A percentile compares a stretch with the other conserved stretches of the same genome.
These are phyloP conservation scores for Arthrobotrys megalospora DNA, from an alignment of 2,329 filamentous ascomycete species.

Conservation along the genomic window DNA sequence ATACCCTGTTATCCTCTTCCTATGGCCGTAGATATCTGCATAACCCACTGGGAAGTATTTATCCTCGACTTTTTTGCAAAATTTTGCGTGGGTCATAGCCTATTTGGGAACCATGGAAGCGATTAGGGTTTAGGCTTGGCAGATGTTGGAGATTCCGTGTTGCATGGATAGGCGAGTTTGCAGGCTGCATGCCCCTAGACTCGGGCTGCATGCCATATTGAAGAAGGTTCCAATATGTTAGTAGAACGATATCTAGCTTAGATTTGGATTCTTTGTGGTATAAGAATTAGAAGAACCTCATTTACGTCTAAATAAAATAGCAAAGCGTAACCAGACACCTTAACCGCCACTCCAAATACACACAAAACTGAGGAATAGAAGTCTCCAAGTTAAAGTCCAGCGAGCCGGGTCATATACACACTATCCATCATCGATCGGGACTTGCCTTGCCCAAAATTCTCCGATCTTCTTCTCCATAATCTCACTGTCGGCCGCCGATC, in stretches of 20 bases:
- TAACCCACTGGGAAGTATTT: not conserved
- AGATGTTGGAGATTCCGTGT: slow-evolving; percentile 27
- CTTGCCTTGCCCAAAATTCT: not conserved
- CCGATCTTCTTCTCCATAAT: slow-evolving; percentile 8
- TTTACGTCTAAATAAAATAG: too few relatives aligned
- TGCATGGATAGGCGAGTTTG: not conserved
- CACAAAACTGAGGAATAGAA: too few relatives aligned
- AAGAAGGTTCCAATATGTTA: not conserved
- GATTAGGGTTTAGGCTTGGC: slow-evolving; percentile 24
- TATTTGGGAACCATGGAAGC: not conserved
- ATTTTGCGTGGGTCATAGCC: slow-evolving; percentile 1
- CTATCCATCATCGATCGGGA: not conserved
- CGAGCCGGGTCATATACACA: too few relatives aligned
- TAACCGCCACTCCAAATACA: too few relatives aligned
- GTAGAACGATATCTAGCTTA: too few relatives aligned
- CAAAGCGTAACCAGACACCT: too few relatives aligned
- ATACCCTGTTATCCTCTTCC: slow-evolving; percentile 44
- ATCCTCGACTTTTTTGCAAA: slow-evolving; percentile 14
- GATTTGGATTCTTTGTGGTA: too few relatives aligned
- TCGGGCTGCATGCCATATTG: too few relatives aligned
- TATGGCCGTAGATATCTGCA: slow-evolving; percentile 37
- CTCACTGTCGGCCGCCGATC: not conserved
- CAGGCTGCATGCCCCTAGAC: too few relatives aligned
- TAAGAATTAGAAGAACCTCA: too few relatives aligned
- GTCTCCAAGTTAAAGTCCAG: too few relatives aligned